A percentile compares a stretch with the other conserved stretches of the same genome.
phyloP scores from a whole-genome alignment of 306 rosid genomes.

The Malus sylvestris region DNA sequence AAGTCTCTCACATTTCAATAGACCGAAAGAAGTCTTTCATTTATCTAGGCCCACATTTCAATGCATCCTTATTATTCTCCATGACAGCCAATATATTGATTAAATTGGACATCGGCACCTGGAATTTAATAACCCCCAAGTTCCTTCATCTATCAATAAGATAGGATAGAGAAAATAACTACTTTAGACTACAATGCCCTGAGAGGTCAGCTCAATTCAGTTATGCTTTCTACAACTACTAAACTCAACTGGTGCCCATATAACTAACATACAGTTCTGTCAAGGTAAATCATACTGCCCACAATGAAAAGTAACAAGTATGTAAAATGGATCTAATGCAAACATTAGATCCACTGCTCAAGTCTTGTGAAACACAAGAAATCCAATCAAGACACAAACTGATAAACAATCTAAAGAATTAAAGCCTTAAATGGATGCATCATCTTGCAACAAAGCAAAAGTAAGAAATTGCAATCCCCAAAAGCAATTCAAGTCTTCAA shows the following conservation, averaged over 20 bases:
- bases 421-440: background rate
- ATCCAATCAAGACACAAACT: background rate
- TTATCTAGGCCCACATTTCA: too few relatives aligned
- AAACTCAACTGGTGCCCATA: background rate
- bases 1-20: too few relatives aligned
- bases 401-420: background rate
- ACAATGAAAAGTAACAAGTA: too few relatives aligned
- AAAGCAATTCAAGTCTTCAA: background rate
- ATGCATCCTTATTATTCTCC: background rate
- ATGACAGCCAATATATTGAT: background rate
- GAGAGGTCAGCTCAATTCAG: background rate
- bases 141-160: background rate
- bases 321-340: too few relatives aligned
- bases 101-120: background rate
- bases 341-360: too few relatives aligned
- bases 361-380: background rate
- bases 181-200: background rate
- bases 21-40: too few relatives aligned
- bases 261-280: background rate
- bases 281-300: background rate
- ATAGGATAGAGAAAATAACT: background rate
- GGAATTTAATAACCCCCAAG: background rate
- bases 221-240: background rate
- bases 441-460: background rate
- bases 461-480: background rate